These are phyloP conservation scores for Gracilaria domingensis DNA, from an alignment of 23 red algal genomes.

Conservation along the genomic window DNA sequence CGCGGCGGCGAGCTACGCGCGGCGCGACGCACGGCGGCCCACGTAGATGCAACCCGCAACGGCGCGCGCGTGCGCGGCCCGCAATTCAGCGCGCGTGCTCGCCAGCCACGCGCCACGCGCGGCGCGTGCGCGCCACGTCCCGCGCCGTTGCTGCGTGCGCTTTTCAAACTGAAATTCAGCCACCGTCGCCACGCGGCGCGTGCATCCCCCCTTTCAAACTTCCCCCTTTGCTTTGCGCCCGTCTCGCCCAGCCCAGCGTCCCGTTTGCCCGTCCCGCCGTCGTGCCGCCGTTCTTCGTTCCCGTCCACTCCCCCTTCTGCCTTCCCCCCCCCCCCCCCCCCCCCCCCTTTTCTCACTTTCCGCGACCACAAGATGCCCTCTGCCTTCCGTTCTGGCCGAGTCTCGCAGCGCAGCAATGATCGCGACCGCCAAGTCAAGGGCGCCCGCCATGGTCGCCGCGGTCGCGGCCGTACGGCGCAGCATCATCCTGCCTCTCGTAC, in stretches of 20 bases:
- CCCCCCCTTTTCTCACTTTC: neutral
- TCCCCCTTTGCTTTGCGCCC: neutral
- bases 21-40: neutral
- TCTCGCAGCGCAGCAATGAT: constrained; percentile 21
- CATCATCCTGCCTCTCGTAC: constrained; percentile 55
- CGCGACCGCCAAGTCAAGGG: neutral
- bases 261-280: neutral
- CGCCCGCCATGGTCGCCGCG: neutral
- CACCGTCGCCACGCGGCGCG: neutral
- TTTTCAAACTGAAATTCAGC: constrained; percentile 30
- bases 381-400: constrained; percentile 41
- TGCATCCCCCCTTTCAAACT: constrained; percentile 13
- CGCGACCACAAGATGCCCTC: neutral
- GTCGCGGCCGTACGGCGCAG: constrained; percentile 33
- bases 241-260: neutral
- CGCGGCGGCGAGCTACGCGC: no score
- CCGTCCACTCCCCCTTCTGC: neutral
- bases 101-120: constrained; percentile 17
- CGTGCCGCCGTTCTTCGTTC: neutral
- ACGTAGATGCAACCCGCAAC: no score
- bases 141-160: constrained; percentile 22
- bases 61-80: no score
- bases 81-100: constrained; percentile 9
- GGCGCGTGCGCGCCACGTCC: constrained; percentile 18
- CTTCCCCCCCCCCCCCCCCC: neutral